A percentile compares a stretch with the other conserved stretches of the same genome.
Conservation (phyloP, 129 eudicot genomes). For the Centrapalus pauciflorus region DNA sequence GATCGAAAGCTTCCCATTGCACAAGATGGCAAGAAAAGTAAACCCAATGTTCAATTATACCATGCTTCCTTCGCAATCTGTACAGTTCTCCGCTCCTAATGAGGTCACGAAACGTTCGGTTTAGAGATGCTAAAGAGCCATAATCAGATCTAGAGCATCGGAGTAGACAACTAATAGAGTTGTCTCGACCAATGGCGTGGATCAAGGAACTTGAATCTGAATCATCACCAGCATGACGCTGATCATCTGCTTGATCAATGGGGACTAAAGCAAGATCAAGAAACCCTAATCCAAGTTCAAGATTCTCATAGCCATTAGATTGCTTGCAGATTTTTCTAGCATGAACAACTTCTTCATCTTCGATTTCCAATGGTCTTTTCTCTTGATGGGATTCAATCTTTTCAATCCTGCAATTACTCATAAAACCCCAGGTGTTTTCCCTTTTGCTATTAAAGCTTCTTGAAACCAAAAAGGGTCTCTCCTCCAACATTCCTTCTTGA, state of each 20-base stretch:
- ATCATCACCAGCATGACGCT: slow-evolving; percentile 14
- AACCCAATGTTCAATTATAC: slow-evolving; percentile 80
- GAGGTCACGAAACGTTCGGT: slow-evolving; percentile 55
- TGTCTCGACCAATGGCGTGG: slow-evolving; percentile 61
- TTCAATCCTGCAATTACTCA: slow-evolving; percentile 49
- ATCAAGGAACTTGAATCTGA: slow-evolving; percentile 62
- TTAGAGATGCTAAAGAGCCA: slow-evolving; percentile 65
- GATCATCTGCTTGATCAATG: slow-evolving; percentile 29
- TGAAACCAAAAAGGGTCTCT: slow-evolving; percentile 61
- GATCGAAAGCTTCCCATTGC: slow-evolving; percentile 93
- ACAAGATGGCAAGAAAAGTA: slow-evolving; percentile 78
- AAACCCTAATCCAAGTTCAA: slow-evolving; percentile 32
- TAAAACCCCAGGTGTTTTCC: slow-evolving; percentile 51
- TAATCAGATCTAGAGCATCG: slow-evolving; percentile 70
- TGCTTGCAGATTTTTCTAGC: slow-evolving; percentile 34
- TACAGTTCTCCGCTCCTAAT: slow-evolving; percentile 64
- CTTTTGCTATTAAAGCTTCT: slow-evolving; percentile 43
- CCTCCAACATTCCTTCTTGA: slow-evolving; percentile 76
- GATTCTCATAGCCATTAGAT: slow-evolving; percentile 21
- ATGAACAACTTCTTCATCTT: slow-evolving; percentile 34
- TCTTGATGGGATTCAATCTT: slow-evolving; percentile 48
- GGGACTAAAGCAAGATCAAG: slow-evolving; percentile 33
- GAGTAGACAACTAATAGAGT: slow-evolving; percentile 56
- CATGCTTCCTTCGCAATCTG: slow-evolving; percentile 41
- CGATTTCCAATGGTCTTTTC: slow-evolving; percentile 41